These are phyloP conservation scores for Tulasnella sp. DNA, from an alignment of 768 basidiomycete species.

Conservation along the genomic window DNA sequence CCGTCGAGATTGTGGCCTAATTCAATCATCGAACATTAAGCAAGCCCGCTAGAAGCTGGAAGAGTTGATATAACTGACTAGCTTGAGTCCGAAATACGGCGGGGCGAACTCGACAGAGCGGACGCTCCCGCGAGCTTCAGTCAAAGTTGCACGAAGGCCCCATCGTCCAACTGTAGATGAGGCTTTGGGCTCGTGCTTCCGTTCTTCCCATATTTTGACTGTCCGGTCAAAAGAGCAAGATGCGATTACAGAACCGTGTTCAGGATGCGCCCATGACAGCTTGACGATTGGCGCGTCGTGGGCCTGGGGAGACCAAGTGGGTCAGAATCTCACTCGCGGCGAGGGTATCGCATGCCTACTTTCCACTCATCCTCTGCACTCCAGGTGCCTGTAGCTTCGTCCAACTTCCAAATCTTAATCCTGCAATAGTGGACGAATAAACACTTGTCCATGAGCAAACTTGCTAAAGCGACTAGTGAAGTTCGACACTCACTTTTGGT, in stretches of 20 bases:
- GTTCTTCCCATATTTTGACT: conserved; percentile 84
- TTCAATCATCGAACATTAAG: background rate
- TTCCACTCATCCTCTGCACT: conserved; percentile 88
- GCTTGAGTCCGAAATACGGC: conserved; percentile 81
- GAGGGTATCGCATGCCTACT: conserved; percentile 49
- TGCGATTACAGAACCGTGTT: conserved; percentile 86
- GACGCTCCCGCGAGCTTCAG: conserved; percentile 85
- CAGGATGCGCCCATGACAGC: conserved; percentile 89
- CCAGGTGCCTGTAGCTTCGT: conserved; percentile 76
- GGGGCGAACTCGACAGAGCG: conserved; percentile 87
- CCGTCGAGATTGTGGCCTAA: conserved; percentile 86
- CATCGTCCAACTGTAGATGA: conserved; percentile 54
- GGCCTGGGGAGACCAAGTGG: conserved; percentile 57
- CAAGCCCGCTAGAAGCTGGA: background rate
- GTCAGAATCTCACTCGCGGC: background rate
- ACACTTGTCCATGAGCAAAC: conserved; percentile 35
- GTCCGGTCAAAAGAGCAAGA: conserved; percentile 89
- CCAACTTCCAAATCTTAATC: conserved; percentile 84
- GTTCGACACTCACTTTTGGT: conserved; percentile 58
- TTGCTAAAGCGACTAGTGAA: conserved; percentile 42
- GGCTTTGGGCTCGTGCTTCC: conserved; percentile 39
- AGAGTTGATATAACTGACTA: conserved; percentile 56
- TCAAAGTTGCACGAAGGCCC: conserved; percentile 72
- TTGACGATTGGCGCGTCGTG: conserved; percentile 89
- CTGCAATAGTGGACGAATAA: conserved; percentile 45